phyloP scores from a whole-genome alignment of 1,284 basidiomycete species.

The Microbotryomycetes sp. region DNA sequence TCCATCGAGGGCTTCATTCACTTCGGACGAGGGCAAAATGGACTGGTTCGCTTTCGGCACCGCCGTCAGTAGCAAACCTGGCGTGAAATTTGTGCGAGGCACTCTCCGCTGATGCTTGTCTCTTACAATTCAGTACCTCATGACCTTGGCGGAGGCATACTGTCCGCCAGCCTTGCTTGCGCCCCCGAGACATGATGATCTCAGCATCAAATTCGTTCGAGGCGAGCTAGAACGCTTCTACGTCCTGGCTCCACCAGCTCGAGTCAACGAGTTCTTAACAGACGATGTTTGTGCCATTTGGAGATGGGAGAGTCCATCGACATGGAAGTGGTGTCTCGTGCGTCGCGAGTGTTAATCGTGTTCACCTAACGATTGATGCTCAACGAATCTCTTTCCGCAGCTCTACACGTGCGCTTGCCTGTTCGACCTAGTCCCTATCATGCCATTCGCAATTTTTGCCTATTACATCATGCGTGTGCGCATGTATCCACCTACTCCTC shows the following conservation, averaged over 20 bases:
- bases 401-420: conserved; percentile 12
- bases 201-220: conserved; percentile 11
- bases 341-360: background rate
- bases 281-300: conserved; percentile 9
- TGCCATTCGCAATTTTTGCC: conserved; percentile 8
- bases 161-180: conserved; percentile 10
- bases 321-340: conserved; percentile 5
- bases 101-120: background rate
- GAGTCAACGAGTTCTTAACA: conserved; percentile 9
- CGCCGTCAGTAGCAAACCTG: conserved; percentile 18
- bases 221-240: conserved; percentile 22
- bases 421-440: conserved; percentile 13
- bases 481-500: conserved; percentile 13
- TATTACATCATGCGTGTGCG: conserved; percentile 7
- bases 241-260: conserved; percentile 12
- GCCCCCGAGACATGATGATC: background rate
- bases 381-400: background rate
- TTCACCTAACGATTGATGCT: no score
- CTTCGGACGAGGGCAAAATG: background rate
- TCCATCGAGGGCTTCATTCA: background rate
- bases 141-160: background rate
- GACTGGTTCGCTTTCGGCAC: conserved; percentile 7
- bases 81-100: no score
- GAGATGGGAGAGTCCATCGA: conserved; percentile 17
- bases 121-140: conserved; percentile 1